Base-by-base conservation (phyloP, 2,329 filamentous ascomycete species). In the Xylaria digitata region DNA sequence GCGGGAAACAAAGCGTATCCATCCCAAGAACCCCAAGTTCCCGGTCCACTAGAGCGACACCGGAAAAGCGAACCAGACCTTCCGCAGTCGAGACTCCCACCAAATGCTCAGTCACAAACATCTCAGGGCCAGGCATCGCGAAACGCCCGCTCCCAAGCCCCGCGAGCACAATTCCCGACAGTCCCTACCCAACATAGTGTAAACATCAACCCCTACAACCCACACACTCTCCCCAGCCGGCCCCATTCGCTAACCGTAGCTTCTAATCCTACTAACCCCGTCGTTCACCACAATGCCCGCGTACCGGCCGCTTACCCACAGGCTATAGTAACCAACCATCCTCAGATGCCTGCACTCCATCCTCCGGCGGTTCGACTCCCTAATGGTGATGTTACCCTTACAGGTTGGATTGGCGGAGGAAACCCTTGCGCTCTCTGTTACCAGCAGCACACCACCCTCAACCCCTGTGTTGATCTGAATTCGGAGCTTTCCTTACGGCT, bases 401-500 rank as follows among this genome's bases (percentile, higher is more conserved):
- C 40, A n/a, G 66, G 66, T 46, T 62, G 58, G 30, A 69, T 65
- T 15, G 69, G 55, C 19, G 65, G 69, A 19, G 68, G 48, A 5
- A 62, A 40, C 17, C 60, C 63, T 50, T 76, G 76, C 63, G 34
- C 70, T 19, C 21, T 74, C 19, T 77, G 75, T 37, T 21, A 21
- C 17, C 30, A 19, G 23, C 50, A 30, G 13, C 73, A 76, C 43
- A 15, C 63, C 34, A 30, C 49, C 7, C 42, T 43, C 7, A 37
- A 45, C 6, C 66, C 58, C 9, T 78, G 76, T 54, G 43, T 77
- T 32, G 53, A 77, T 57, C 53, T 74, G 1, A 70, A 70, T 50
- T 75, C 72, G 0, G 73, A 76, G 45, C 58, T 73, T 8, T 74
- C 72, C 3, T 37, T 79, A 48, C 71, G 77, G 19, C 17, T 78